Percentiles rank a stretch among this genome's conserved stretches.
Conservation (phyloP, 441 rosid genomes). For the Omphalea diandra region DNA sequence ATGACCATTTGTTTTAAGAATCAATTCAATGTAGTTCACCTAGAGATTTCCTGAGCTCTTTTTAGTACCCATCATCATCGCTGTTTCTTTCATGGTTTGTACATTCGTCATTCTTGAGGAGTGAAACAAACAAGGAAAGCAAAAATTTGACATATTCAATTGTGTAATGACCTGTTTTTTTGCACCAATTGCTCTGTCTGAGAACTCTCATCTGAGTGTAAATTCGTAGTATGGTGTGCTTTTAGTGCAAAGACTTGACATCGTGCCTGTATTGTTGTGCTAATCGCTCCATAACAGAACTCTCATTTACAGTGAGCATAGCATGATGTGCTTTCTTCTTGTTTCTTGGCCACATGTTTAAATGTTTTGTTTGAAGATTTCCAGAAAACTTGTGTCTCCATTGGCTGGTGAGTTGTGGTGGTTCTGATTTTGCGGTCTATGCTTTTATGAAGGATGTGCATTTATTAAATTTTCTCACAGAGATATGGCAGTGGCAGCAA, state of each 20-base stretch:
- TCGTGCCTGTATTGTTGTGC: not conserved
- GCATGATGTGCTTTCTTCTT: not conserved
- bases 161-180: not conserved
- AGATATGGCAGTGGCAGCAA: slow-evolving; percentile 93
- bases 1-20: not conserved
- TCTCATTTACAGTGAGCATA: not conserved
- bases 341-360: not conserved
- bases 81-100: not conserved
- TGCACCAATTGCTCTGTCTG: not conserved
- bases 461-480: slow-evolving; percentile 70
- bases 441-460: slow-evolving; percentile 66
- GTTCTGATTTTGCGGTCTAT: slow-evolving; percentile 29
- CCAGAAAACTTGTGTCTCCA: not conserved
- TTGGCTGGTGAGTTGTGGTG: slow-evolving; percentile 8
- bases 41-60: not conserved
- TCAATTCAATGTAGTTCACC: not conserved
- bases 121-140: slow-evolving; percentile 1
- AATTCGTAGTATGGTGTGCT: too few relatives aligned
- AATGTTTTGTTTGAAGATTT: not conserved
- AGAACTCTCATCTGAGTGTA: too few relatives aligned
- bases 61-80: not conserved
- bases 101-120: not conserved
- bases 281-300: not conserved
- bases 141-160: slow-evolving; percentile 13
- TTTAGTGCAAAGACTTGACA: slow-evolving; percentile 11